Conservation (phyloP, 140 eudicot species). For the Bidens hawaiensis region DNA sequence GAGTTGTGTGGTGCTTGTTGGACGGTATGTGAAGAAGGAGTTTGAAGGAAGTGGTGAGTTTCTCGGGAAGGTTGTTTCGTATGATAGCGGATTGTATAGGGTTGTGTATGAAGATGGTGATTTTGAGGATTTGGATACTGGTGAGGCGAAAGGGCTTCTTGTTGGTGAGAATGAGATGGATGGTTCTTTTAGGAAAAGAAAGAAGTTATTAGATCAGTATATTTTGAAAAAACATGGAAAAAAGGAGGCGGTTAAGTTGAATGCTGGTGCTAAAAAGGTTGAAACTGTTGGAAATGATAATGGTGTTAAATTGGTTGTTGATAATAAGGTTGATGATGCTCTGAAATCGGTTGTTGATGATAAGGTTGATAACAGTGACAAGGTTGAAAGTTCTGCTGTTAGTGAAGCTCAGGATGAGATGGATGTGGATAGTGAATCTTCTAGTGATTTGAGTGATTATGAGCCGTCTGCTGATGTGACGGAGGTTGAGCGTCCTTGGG, state of each 20-base stretch:
- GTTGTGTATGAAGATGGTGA: conserved; percentile 88
- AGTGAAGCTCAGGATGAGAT: conserved; percentile 30
- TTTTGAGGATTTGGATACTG: conserved; percentile 74
- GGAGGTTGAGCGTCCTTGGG: conserved; percentile 48
- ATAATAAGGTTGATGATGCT: conserved; percentile 21
- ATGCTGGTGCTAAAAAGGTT: conserved; percentile 20
- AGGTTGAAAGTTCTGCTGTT: conserved; percentile 28
- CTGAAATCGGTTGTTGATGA: conserved; percentile 20
- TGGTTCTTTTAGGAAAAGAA: conserved; percentile 41
- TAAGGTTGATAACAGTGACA: no score
- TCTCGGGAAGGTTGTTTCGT: conserved; percentile 63
- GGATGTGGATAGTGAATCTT: conserved; percentile 47
- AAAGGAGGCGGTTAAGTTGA: not conserved
- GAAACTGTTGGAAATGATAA: conserved; percentile 5
- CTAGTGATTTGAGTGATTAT: conserved; percentile 54
- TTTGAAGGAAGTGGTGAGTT: conserved; percentile 61
- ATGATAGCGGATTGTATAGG: conserved; percentile 71
- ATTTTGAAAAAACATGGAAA: conserved; percentile 36
- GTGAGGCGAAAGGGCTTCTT: conserved; percentile 44
- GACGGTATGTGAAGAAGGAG: conserved; percentile 79
- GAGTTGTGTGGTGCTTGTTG: conserved; percentile 48
- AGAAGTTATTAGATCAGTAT: conserved; percentile 43
- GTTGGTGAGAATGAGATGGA: conserved; percentile 46
- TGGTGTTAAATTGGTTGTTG: conserved; percentile 7
- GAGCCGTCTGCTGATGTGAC: conserved; percentile 30